A percentile compares a stretch with the other conserved stretches of the same genome.
These are phyloP conservation scores for Tolypocladium album DNA, from an alignment of 2,329 filamentous ascomycete species.

Conservation along the genomic window DNA sequence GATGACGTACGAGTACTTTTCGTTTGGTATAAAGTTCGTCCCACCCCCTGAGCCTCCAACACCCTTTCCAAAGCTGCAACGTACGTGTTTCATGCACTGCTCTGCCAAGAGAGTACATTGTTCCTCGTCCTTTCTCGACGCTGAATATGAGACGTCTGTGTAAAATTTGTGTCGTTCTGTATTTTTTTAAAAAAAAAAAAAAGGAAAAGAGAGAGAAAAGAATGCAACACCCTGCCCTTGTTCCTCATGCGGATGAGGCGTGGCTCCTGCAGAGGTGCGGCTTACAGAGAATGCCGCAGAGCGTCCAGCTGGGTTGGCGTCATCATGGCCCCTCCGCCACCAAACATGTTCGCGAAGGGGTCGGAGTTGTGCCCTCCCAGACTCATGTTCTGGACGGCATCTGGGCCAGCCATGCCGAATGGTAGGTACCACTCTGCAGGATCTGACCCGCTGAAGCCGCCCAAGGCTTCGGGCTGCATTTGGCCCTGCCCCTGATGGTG, in stretches of 20 bases:
- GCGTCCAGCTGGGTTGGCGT: constrained; percentile 23
- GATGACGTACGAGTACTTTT: neutral
- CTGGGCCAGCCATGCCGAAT: constrained; percentile 78
- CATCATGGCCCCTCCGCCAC: constrained; percentile 24
- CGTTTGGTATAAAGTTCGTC: neutral
- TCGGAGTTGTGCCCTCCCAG: constrained; percentile 33
- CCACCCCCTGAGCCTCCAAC: neutral
- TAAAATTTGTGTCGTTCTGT: no score
- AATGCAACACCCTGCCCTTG: neutral
- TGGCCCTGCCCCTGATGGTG: constrained; percentile 13
- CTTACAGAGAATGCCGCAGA: constrained; percentile 19
- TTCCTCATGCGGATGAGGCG: neutral
- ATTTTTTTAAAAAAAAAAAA: no score
- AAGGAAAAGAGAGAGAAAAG: neutral
- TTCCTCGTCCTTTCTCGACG: neutral
- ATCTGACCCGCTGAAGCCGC: constrained; percentile 25
- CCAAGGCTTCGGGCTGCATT: constrained; percentile 9
- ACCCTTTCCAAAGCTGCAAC: no score
- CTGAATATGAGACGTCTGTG: no score
- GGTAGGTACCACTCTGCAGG: constrained; percentile 81
- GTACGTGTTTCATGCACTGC: neutral
- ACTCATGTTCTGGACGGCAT: constrained; percentile 38
- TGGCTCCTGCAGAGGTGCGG: neutral
- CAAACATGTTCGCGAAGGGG: constrained; percentile 38
- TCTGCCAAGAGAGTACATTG: neutral